These are phyloP conservation scores for Mycena citricolor DNA, from an alignment of 1,284 basidiomycete species.

Conservation along the genomic window DNA sequence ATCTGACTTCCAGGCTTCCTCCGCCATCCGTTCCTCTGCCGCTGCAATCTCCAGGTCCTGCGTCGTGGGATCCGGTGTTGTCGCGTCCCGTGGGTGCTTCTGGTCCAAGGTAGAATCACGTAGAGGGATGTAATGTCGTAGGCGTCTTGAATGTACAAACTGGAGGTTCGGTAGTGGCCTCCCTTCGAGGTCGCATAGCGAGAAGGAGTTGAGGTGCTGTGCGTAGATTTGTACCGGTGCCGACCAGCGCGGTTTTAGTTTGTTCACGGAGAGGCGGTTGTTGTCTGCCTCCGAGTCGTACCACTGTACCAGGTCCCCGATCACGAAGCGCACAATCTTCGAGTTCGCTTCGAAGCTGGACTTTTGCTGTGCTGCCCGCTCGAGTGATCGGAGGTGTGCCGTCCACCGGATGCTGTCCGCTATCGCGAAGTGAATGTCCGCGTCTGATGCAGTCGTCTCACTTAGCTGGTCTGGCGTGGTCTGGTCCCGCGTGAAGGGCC, in stretches of 20 bases:
- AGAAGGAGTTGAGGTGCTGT: conserved; percentile 11
- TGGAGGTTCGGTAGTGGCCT: conserved; percentile 3
- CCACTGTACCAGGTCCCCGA: conserved; percentile 15
- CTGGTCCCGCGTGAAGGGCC: conserved; percentile 6
- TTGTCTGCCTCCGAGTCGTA: conserved; percentile 11
- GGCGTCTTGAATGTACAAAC: conserved; percentile 7
- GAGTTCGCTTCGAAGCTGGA: conserved; percentile 3
- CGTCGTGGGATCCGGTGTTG: neutral
- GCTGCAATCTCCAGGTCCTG: conserved; percentile 2
- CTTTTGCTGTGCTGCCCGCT: conserved; percentile 2
- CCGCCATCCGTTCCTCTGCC: conserved; percentile 4
- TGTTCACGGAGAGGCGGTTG: conserved; percentile 6
- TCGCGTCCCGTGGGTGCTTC: conserved; percentile 11
- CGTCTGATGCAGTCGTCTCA: conserved; percentile 1
- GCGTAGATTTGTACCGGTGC: conserved; percentile 13
- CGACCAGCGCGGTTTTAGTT: conserved; percentile 12
- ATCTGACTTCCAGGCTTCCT: neutral
- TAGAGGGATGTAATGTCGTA: conserved; percentile 8
- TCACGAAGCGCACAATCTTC: conserved; percentile 4
- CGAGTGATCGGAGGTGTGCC: conserved; percentile 6
- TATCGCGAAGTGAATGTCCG: conserved; percentile 3
- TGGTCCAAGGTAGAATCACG: conserved; percentile 7
- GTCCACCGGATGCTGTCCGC: conserved; percentile 4
- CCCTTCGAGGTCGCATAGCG: conserved; percentile 12
- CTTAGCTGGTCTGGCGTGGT: neutral